Evolutionary conservation across 176 grass and related monocot species (phyloP).

Genomic region (Lolium perenne): DNA sequence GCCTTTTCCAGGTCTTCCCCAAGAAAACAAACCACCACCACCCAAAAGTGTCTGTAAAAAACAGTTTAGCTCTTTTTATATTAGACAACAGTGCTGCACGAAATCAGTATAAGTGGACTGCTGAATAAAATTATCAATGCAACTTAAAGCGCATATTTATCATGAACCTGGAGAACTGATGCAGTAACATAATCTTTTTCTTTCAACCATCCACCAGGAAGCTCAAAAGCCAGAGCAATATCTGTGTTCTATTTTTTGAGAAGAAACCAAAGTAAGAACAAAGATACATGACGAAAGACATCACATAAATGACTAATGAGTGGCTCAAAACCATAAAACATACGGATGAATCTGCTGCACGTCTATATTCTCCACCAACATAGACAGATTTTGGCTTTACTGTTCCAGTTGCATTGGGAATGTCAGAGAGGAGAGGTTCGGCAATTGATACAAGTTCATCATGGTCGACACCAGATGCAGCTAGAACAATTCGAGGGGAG

Average conservation of each 20-base stretch:
- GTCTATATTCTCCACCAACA: conserved; percentile 82
- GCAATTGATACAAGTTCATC: conserved; percentile 76
- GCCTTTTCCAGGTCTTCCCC: conserved; percentile 91
- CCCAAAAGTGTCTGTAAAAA: conserved; percentile 80
- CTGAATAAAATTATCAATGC: conserved; percentile 12
- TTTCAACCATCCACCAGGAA: conserved; percentile 91
- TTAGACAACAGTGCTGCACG: neutral
- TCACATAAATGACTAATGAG: conserved; percentile 29
- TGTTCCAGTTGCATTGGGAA: conserved; percentile 55
- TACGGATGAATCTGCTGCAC: conserved; percentile 71
- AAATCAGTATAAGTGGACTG: conserved; percentile 22
- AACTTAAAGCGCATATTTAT: conserved; percentile 1
- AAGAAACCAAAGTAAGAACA: conserved; percentile 33
- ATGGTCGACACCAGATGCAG: conserved; percentile 87
- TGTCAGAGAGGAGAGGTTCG: conserved; percentile 80
- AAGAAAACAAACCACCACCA: conserved; percentile 77
- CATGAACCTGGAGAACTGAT: conserved; percentile 80
- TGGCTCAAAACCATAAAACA: conserved; percentile 23
- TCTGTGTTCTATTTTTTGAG: conserved; percentile 65
- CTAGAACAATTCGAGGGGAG: conserved; percentile 80
- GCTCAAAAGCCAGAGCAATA: conserved; percentile 89
- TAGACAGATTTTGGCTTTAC: conserved; percentile 82
- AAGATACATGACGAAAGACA: conserved; percentile 13
- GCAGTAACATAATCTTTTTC: conserved; percentile 70
- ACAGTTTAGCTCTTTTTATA: conserved; percentile 5